Base-by-base conservation (phyloP, 2,329 filamentous ascomycete genomes). In the Cordyceps pruinosa region DNA sequence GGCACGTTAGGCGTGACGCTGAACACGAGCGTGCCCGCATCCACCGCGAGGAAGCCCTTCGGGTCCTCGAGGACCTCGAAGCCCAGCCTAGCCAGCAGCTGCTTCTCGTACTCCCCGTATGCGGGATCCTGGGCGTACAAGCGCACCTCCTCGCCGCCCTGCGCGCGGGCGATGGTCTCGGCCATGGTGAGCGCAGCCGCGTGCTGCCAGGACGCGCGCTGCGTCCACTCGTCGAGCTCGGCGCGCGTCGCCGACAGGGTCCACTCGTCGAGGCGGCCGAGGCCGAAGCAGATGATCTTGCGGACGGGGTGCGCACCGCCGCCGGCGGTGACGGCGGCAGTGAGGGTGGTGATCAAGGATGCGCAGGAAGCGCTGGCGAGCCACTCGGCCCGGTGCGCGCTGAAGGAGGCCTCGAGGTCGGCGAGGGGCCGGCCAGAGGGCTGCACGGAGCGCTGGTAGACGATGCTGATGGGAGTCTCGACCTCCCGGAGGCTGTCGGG, bases 141-240 rank as follows among this genome's bases (percentile, higher is more conserved):
- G 4, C 1, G 17, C 4, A 23, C 41, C 23, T 10, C 17, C 26
- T 25, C 28, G 17, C 55, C 26, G 9, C 39, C 7, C 17, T 25
- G 23, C 19, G 13, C 53, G 47, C 37, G n/a, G 12, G 44, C 17
- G 34, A 56, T 8, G 3, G 26, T 19, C n/a, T 41, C 44, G 3
- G 44, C 53, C 53, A 56, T 56, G n/a, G 53, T 56, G 5, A 56
- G 61, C 59, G 57, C 67, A 65, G 61, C 62, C 60, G 62, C 69
- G 66, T 61, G 45, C n/a, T 56, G 53, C 4, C 13, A 26, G 44
- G 34, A 35, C n/a, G 44, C 28, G 21, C 35, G 34, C 25, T n/a
- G 10, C 17, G 35, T 25, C 9, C 34, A 49, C 4, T 5, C n/a
- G 10, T 8, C 17, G 45, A 56, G 44, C 34, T 42, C 28, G 5